Evolutionary conservation across 2,329 filamentous ascomycete genomes (phyloP).

Genomic region (Apiospora pterosperma): DNA sequence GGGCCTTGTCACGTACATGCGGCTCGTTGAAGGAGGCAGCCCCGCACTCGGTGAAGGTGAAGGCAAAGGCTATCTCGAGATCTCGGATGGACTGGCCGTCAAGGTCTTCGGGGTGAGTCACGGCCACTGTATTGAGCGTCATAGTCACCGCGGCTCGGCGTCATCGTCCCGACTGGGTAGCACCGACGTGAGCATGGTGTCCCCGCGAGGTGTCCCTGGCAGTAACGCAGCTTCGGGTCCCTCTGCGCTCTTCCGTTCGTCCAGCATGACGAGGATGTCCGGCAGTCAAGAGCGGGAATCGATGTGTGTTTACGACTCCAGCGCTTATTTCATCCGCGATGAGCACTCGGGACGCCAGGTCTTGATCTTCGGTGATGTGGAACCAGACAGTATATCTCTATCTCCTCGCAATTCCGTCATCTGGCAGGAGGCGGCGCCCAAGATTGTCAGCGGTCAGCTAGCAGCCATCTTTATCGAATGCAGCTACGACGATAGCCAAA

Average conservation of each 20-base stretch:
- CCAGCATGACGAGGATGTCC: conserved; percentile 20
- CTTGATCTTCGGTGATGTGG: conserved; percentile 92
- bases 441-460: conserved; percentile 69
- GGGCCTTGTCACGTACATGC: conserved; percentile 85
- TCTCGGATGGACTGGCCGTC: conserved; percentile 85
- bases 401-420: conserved; percentile 77
- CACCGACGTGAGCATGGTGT: conserved; percentile 36
- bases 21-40: conserved; percentile 85
- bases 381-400: conserved; percentile 82
- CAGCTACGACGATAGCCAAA: conserved; percentile 80
- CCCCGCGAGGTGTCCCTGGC: conserved; percentile 19
- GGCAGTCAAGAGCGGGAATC: conserved; percentile 37
- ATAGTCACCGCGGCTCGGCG: conserved; percentile 61
- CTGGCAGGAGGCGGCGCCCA: conserved; percentile 86
- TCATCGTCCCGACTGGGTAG: conserved; percentile 48
- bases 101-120: conserved; percentile 87
- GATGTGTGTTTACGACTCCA: conserved; percentile 77
- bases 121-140: conserved; percentile 78
- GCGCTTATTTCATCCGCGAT: conserved; percentile 89
- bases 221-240: conserved; percentile 22
- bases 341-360: conserved; percentile 69
- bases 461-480: conserved; percentile 92
- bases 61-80: conserved; percentile 78
- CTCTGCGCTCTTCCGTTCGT: conserved; percentile 19
- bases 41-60: conserved; percentile 78